Evolutionary conservation across 305 asterid genomes (phyloP), one percentile per base, ranked within the genome.

Genomic region (Stenogyne calaminthoides): DNA sequence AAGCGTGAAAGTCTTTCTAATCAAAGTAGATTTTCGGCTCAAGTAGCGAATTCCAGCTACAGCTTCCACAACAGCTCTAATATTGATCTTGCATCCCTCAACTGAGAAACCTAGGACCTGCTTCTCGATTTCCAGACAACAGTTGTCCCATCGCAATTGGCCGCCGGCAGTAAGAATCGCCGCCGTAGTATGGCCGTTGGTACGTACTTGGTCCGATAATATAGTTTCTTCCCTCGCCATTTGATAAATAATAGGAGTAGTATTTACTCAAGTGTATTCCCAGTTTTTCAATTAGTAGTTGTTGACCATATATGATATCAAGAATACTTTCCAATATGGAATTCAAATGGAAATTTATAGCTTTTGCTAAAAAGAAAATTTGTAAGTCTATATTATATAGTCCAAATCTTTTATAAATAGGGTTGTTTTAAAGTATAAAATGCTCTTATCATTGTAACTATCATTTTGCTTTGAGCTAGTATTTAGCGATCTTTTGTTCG

Each of bases 61-160:
- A 27, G 64, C 69, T 46, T 83, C 85, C 62, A 85, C 82, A 7
- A 84, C 76, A 42, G 91, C 81, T 74, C 86, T 84, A 76, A 94
- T 75, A 46, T 75, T 79, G 67, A 94, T 74, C 72, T 51, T 80
- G 55, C 66, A 66, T 67, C 91, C 93, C 32, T 87, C 92, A 39
- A 83, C 84, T 14, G 90, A 75, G 78, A 90, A 87, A 12, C 98
- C 97, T 71, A 94, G 87, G 60, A 94, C 93, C 67, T 92, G 84
- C 70, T 85, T 85, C 70, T 83, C 96, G 27, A 94, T 65, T 29
- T 77, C 82, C 71, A 92, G 67, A 15, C 84, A 82, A 22, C 80
- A 81, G 52, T 66, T 87, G 2, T 73, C 74, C 91, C 92, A 90
- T 49, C 79, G 80, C 77, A 95, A 82, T 62, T 75, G 80, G 2